Percentiles rank a stretch among this genome's conserved stretches.
Evolutionary conservation across 2,329 filamentous ascomycete genomes (phyloP).

Genomic region (Colletotrichum sp.): DNA sequence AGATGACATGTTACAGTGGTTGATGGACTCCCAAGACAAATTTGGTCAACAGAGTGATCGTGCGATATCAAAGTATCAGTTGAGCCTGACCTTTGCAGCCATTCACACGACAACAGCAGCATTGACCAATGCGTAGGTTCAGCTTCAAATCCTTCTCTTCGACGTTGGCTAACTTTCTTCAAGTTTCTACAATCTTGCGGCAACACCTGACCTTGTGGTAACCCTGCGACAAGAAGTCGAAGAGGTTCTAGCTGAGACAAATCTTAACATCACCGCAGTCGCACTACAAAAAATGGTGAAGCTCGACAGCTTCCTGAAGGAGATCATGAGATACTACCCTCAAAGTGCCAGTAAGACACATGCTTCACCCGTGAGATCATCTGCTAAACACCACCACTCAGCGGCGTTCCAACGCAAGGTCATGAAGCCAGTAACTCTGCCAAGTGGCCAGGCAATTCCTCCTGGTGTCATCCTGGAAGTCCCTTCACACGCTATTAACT

Average conservation of each 20-base stretch:
- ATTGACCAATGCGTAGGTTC: slow-evolving; percentile 39
- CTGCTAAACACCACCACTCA: slow-evolving; percentile 22
- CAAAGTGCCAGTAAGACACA: neutral
- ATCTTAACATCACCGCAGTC: slow-evolving; percentile 34
- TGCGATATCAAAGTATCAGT: slow-evolving; percentile 45
- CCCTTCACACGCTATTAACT: slow-evolving; percentile 37
- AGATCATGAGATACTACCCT: slow-evolving; percentile 24
- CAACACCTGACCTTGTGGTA: slow-evolving; percentile 53
- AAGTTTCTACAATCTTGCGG: slow-evolving; percentile 54
- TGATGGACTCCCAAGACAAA: slow-evolving; percentile 42
- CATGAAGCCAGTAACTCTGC: slow-evolving; percentile 53
- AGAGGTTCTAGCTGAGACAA: slow-evolving; percentile 37
- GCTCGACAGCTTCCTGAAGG: slow-evolving; percentile 44
- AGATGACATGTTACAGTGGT: slow-evolving; percentile 53
- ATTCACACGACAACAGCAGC: slow-evolving; percentile 57
- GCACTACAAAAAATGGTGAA: slow-evolving; percentile 41
- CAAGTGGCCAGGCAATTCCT: slow-evolving; percentile 56
- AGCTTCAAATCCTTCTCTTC: slow-evolving; percentile 21
- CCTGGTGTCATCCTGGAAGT: slow-evolving; percentile 47
- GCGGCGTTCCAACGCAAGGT: slow-evolving; percentile 56
- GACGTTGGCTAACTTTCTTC: neutral
- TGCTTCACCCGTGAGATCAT: slow-evolving; percentile 39
- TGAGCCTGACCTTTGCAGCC: slow-evolving; percentile 50
- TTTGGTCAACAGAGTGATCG: slow-evolving; percentile 33
- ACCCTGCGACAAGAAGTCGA: slow-evolving; percentile 58